These are phyloP conservation scores for Wickerhamiella infanticola DNA, from an alignment of 1,139 yeast species.

Conservation along the genomic window DNA sequence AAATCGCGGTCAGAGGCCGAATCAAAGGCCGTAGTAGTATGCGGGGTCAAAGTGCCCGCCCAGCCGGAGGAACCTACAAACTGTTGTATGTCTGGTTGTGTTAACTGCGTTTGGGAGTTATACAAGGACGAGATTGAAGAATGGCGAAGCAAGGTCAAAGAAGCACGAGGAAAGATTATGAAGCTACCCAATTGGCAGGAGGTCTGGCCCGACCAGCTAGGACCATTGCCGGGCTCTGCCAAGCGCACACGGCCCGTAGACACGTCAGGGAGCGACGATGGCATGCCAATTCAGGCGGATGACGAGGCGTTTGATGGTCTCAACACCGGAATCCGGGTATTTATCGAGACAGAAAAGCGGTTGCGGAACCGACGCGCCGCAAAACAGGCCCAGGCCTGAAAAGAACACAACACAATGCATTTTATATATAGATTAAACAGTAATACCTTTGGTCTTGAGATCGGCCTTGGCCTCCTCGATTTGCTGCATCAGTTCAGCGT, in stretches of 20 bases:
- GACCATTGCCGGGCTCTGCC: conserved; percentile 43
- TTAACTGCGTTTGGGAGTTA: conserved; percentile 92
- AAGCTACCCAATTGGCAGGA: conserved; percentile 19
- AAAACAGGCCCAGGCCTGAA: background rate
- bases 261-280: background rate
- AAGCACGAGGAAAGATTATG: conserved; percentile 43
- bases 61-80: conserved; percentile 83
- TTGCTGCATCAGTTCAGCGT: conserved; percentile 42
- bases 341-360: conserved; percentile 67
- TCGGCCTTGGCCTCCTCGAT: conserved; percentile 52
- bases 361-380: conserved; percentile 17
- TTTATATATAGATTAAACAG: conserved; percentile 25
- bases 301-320: conserved; percentile 49
- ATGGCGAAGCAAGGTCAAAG: conserved; percentile 47
- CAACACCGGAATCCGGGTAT: conserved; percentile 62
- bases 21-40: conserved; percentile 28
- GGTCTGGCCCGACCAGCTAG: conserved; percentile 68
- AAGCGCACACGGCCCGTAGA: conserved; percentile 9
- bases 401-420: background rate
- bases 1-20: conserved; percentile 20
- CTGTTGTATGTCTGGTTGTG: conserved; percentile 96
- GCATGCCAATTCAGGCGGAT: conserved; percentile 16
- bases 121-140: conserved; percentile 76
- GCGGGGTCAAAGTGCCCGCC: conserved; percentile 64
- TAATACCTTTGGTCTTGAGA: conserved; percentile 42